These are phyloP conservation scores for Mortierella polycephala DNA, from an alignment of 371 early-diverging fungal genomes.

Conservation along the genomic window DNA sequence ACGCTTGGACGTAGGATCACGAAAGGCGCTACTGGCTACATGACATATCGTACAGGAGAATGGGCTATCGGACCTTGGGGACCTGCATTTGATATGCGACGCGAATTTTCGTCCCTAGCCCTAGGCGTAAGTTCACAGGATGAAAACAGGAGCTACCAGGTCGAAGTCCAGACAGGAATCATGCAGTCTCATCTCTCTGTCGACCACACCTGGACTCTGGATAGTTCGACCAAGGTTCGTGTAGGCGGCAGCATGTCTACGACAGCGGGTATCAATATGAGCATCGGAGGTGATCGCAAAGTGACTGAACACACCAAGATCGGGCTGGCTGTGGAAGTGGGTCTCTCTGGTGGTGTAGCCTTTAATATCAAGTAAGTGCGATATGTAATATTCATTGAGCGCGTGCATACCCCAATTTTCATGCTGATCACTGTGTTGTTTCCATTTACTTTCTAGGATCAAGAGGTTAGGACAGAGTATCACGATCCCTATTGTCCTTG, in stretches of 20 bases:
- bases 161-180: conserved; percentile 67
- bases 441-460: conserved; percentile 58
- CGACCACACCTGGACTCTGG: conserved; percentile 43
- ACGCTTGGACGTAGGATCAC: conserved; percentile 75
- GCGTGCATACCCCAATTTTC: neutral
- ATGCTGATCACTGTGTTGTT: neutral
- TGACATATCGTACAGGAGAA: conserved; percentile 82
- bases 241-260: conserved; percentile 60
- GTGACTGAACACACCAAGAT: conserved; percentile 74
- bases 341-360: conserved; percentile 75
- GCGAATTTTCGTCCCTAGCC: conserved; percentile 69
- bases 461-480: conserved; percentile 87
- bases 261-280: conserved; percentile 61
- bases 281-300: conserved; percentile 70
- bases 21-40: conserved; percentile 74
- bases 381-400: no score
- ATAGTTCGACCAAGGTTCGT: conserved; percentile 33
- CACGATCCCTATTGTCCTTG: conserved; percentile 82
- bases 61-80: conserved; percentile 78
- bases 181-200: conserved; percentile 47
- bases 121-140: conserved; percentile 68
- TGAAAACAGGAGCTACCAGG: conserved; percentile 62
- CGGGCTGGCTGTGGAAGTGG: conserved; percentile 83
- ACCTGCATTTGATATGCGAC: conserved; percentile 56
- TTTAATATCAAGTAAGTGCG: conserved; percentile 73